phyloP scores from a whole-genome alignment of 2,329 filamentous ascomycete genomes.

The Beauveria brongniartii region DNA sequence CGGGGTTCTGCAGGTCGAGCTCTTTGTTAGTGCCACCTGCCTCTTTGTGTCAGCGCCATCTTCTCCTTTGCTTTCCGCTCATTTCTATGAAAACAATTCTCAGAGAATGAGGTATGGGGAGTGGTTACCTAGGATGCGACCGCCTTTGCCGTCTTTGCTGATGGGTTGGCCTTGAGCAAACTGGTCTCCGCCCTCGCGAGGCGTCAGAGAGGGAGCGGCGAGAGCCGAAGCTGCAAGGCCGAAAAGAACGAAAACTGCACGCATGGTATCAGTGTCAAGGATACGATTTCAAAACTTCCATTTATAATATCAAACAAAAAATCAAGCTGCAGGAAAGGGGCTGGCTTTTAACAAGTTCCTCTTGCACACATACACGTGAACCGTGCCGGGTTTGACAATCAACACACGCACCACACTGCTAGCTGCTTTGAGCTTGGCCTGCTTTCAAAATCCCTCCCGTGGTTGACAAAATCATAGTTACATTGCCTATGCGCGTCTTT shows the following conservation, averaged over 20 bases:
- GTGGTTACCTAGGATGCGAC: slow-evolving; percentile 44
- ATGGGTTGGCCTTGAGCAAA: slow-evolving; percentile 48
- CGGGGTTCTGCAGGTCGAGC: slow-evolving; percentile 55
- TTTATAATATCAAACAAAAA: neutral
- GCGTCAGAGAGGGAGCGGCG: slow-evolving; percentile 16
- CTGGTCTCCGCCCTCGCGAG: slow-evolving; percentile 19
- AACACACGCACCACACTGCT: neutral
- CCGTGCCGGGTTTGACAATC: neutral
- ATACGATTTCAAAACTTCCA: neutral
- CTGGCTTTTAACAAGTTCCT: neutral
- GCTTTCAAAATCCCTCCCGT: no score
- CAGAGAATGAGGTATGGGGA: no score
- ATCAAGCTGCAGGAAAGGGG: neutral
- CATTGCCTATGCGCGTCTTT: neutral
- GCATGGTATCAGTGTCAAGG: neutral
- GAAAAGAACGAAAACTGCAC: neutral
- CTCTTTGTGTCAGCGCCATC: neutral
- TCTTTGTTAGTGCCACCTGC: slow-evolving; percentile 55
- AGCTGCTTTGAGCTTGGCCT: neutral
- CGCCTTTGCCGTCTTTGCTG: slow-evolving; percentile 49
- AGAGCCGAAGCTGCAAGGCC: slow-evolving; percentile 8
- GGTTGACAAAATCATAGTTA: neutral
- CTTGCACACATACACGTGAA: neutral
- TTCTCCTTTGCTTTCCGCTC: neutral
- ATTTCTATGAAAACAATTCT: neutral